Evolutionary conservation across 352 stramenopile species (phyloP).

Genomic region (Phytophthora ohioensis): DNA sequence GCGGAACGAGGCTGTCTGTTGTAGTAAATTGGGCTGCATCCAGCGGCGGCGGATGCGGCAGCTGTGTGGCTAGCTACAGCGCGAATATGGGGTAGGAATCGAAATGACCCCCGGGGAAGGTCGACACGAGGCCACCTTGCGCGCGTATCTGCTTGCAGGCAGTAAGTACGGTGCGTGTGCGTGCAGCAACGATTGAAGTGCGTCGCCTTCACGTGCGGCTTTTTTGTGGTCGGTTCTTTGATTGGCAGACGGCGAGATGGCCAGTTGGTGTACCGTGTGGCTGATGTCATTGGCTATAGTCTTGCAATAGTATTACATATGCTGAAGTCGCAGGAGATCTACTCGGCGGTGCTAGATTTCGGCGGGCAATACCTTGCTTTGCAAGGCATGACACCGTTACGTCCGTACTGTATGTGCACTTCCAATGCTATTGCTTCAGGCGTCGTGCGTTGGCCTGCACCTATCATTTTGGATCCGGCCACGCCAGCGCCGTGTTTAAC

Average conservation of each 20-base stretch:
- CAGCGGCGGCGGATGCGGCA: slow-evolving; percentile 8
- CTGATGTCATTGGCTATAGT: background rate
- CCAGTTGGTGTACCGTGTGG: slow-evolving; percentile 18
- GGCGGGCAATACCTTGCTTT: slow-evolving; percentile 22
- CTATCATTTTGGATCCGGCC: slow-evolving; percentile 5
- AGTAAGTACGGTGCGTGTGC: slow-evolving; percentile 12
- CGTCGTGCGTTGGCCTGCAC: slow-evolving; percentile 9
- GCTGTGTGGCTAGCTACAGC: slow-evolving; percentile 6
- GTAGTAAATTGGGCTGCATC: slow-evolving; percentile 26
- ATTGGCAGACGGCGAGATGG: slow-evolving; percentile 19
- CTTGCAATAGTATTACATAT: background rate
- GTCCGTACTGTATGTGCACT: slow-evolving; percentile 6
- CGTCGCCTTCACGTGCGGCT: slow-evolving; percentile 15
- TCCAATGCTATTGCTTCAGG: slow-evolving; percentile 10
- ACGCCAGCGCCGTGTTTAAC: slow-evolving; percentile 8
- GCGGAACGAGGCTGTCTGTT: slow-evolving; percentile 13
- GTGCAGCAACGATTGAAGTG: slow-evolving; percentile 27
- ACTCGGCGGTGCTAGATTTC: background rate
- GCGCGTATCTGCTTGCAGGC: slow-evolving; percentile 22
- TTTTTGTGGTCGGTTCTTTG: slow-evolving; percentile 30
- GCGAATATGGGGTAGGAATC: slow-evolving; percentile 25
- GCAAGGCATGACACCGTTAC: slow-evolving; percentile 21
- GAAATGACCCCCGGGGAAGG: slow-evolving; percentile 23
- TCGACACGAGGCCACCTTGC: slow-evolving; percentile 5
- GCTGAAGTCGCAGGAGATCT: background rate